These are phyloP conservation scores for Monosporascus sp. DNA, from an alignment of 2,329 filamentous ascomycete genomes.

Conservation along the genomic window DNA sequence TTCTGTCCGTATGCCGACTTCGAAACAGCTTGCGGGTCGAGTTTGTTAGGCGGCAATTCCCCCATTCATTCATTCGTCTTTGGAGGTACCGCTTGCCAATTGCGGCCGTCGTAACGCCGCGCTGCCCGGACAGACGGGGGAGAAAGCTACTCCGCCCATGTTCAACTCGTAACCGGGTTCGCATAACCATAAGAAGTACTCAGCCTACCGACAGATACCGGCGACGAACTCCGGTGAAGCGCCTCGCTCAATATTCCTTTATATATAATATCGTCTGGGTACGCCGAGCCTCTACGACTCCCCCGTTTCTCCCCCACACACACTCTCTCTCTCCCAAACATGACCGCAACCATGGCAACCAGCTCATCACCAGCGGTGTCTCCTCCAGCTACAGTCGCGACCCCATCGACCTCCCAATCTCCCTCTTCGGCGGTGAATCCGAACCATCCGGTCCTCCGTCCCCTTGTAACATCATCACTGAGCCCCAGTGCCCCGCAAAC, in stretches of 20 bases:
- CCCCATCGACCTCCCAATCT: constrained; percentile 31
- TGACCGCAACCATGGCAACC: constrained; percentile 53
- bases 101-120: constrained; percentile 2
- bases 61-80: constrained; percentile 5
- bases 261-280: constrained; percentile 18
- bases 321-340: constrained; percentile 27
- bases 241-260: neutral
- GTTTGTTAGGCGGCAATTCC: constrained; percentile 20
- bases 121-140: constrained; percentile 5
- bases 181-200: no score
- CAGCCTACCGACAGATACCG: no score
- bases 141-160: constrained; percentile 5
- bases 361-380: constrained; percentile 50
- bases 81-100: neutral
- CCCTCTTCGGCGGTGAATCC: constrained; percentile 37
- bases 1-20: constrained; percentile 10
- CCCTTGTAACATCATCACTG: constrained; percentile 52
- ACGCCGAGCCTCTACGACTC: constrained; percentile 19
- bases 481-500: constrained; percentile 45
- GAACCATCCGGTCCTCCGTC: constrained; percentile 50
- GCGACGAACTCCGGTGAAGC: no score
- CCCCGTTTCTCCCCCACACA: constrained; percentile 21
- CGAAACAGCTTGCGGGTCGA: constrained; percentile 28
- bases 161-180: no score
- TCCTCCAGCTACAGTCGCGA: constrained; percentile 41